phyloP scores from a whole-genome alignment of 257 asterid genomes.

The Lithospermum erythrorhizon region DNA sequence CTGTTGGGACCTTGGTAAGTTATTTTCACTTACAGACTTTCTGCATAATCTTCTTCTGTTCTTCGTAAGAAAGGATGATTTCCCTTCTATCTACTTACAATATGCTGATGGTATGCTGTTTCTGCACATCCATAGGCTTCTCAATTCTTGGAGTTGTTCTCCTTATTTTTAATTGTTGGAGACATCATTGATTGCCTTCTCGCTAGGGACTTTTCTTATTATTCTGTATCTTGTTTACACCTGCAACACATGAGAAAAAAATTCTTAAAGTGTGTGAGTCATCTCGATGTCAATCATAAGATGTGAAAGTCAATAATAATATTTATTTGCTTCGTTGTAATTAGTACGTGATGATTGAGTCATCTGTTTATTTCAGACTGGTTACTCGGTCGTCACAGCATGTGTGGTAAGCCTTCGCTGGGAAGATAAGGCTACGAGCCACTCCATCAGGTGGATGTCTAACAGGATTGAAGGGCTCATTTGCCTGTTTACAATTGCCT shows the following conservation, averaged over 20 bases:
- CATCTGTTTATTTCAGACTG: conserved; percentile 53
- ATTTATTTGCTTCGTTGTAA: not conserved
- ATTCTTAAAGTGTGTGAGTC: not conserved
- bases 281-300: not conserved
- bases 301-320: not conserved
- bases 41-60: conserved; percentile 3
- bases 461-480: conserved; percentile 53
- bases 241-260: not conserved
- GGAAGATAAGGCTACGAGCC: conserved; percentile 41
- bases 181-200: not conserved
- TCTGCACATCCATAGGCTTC: not conserved
- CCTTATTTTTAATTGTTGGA: not conserved
- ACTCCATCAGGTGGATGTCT: conserved; percentile 33
- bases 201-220: not conserved
- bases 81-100: not conserved
- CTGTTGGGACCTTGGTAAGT: conserved; percentile 92
- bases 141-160: no score
- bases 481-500: conserved; percentile 55
- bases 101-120: not conserved
- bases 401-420: conserved; percentile 82
- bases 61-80: conserved; percentile 5
- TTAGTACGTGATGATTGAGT: not conserved
- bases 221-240: not conserved
- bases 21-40: conserved; percentile 1
- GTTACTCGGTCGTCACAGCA: conserved; percentile 92